Conservation (phyloP, 1,139 yeast genomes). For the Blastobotrys ciferrii region DNA sequence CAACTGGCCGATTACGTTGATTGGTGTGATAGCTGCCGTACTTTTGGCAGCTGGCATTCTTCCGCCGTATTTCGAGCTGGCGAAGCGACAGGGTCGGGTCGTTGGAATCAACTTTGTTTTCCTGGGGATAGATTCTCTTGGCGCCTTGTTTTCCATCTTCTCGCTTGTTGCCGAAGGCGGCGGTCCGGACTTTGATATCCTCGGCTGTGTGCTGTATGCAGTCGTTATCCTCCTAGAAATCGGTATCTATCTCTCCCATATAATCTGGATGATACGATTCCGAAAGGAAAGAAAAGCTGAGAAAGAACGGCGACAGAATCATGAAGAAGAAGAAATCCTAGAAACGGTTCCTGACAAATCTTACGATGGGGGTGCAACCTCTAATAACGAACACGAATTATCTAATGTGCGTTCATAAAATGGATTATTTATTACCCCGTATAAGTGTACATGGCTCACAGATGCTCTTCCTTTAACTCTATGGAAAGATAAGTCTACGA, state of each 20-base stretch:
- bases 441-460: too few species aligned
- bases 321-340: neutral
- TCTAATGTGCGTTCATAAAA: neutral
- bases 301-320: neutral
- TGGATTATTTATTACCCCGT: too few species aligned
- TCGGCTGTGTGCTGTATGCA: slow-evolving; percentile 75
- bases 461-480: too few species aligned
- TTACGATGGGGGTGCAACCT: slow-evolving; percentile 1
- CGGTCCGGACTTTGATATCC: slow-evolving; percentile 51
- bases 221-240: slow-evolving; percentile 70
- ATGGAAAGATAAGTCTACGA: too few species aligned
- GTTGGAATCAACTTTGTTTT: slow-evolving; percentile 87
- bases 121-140: slow-evolving; percentile 69
- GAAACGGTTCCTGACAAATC: neutral
- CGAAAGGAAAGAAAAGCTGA: slow-evolving; percentile 29
- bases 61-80: slow-evolving; percentile 86
- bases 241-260: slow-evolving; percentile 72
- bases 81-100: slow-evolving; percentile 76
- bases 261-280: slow-evolving; percentile 65
- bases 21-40: slow-evolving; percentile 78
- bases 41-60: slow-evolving; percentile 72
- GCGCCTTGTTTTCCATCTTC: slow-evolving; percentile 74
- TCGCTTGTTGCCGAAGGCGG: slow-evolving; percentile 43
- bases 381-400: neutral
- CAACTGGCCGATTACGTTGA: slow-evolving; percentile 73